Conservation (phyloP, 805 yeast species). For the Suhomyces sp. region DNA sequence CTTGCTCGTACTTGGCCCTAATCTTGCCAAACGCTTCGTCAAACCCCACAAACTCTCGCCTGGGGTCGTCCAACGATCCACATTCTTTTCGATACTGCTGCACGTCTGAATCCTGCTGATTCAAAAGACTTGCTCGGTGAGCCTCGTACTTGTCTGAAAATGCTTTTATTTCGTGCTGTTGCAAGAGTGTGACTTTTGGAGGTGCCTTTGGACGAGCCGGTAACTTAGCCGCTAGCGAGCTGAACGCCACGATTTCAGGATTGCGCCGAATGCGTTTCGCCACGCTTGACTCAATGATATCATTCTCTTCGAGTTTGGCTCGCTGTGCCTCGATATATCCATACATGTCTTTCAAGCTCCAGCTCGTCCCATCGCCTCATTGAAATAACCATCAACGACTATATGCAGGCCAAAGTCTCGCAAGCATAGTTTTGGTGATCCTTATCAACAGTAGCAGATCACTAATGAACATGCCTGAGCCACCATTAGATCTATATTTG, state of each 20-base stretch:
- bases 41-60: constrained; percentile 33
- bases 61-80: constrained; percentile 18
- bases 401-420: not conserved
- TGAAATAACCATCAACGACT: not conserved
- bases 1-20: constrained; percentile 12
- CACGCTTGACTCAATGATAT: constrained; percentile 66
- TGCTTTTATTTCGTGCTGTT: constrained; percentile 62
- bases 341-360: constrained; percentile 15
- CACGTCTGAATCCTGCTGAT: constrained; percentile 1
- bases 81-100: constrained; percentile 5
- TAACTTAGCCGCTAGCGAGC: constrained; percentile 15
- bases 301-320: constrained; percentile 57
- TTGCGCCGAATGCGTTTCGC: constrained; percentile 59
- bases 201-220: constrained; percentile 12
- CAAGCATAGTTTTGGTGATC: not conserved
- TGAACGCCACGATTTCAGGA: constrained; percentile 41
- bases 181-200: constrained; percentile 28
- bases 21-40: constrained; percentile 32
- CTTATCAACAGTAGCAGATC: not conserved
- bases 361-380: not conserved
- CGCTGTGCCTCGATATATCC: constrained; percentile 35
- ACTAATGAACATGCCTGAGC: not conserved
- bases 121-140: not conserved
- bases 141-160: constrained; percentile 47
- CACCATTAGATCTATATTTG: constrained; percentile 24